phyloP scores from a whole-genome alignment of 768 basidiomycete species.

The Mycena galopus region DNA sequence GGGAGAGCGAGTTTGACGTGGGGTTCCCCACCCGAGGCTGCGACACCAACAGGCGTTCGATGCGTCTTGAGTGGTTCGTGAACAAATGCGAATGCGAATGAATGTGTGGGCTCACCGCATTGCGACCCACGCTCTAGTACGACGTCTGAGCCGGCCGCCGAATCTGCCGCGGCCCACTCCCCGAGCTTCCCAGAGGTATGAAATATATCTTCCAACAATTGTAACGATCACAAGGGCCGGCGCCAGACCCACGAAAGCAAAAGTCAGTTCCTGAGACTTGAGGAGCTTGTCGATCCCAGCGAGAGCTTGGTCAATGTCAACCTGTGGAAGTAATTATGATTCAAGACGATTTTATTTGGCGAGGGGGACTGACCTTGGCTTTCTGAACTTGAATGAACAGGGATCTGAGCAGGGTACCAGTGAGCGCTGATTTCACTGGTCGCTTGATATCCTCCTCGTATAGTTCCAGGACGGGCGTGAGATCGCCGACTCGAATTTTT shows the following conservation, averaged over 20 bases:
- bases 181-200: conserved; percentile 63
- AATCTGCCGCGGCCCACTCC: conserved; percentile 63
- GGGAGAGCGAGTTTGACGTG: conserved; percentile 51
- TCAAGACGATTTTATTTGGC: neutral
- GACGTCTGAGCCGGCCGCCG: conserved; percentile 65
- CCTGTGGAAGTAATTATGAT: conserved; percentile 1
- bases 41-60: conserved; percentile 76
- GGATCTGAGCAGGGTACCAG: conserved; percentile 85
- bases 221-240: conserved; percentile 89
- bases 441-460: conserved; percentile 94
- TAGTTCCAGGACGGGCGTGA: conserved; percentile 87
- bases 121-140: conserved; percentile 74
- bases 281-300: conserved; percentile 94
- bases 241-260: conserved; percentile 96
- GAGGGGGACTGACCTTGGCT: conserved; percentile 71
- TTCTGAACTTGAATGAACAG: conserved; percentile 96
- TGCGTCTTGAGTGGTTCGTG: conserved; percentile 55
- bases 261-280: conserved; percentile 94
- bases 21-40: conserved; percentile 48
- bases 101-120: conserved; percentile 66
- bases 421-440: conserved; percentile 85
- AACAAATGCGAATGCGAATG: neutral
- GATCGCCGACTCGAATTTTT: conserved; percentile 82
- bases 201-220: conserved; percentile 66
- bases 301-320: conserved; percentile 48